Conservation (phyloP, 2,329 filamentous ascomycete genomes). For the Aspergillus sp. region DNA sequence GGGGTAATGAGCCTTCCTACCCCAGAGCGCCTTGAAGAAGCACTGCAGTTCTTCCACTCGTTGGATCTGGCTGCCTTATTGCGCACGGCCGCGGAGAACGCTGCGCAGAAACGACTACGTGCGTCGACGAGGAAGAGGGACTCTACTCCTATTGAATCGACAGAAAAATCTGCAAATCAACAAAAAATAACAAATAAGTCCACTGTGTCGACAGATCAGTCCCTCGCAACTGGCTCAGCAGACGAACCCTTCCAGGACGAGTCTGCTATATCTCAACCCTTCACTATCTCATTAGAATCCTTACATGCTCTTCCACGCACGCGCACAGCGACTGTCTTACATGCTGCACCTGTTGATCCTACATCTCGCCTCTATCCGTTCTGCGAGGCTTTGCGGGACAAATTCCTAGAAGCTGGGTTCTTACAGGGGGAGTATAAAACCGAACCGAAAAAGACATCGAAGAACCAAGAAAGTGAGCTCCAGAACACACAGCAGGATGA, state of each 20-base stretch:
- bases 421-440: constrained; percentile 31
- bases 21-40: constrained; percentile 49
- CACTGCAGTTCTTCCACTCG: constrained; percentile 44
- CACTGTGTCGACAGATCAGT: not conserved
- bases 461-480: not conserved
- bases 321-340: constrained; percentile 39
- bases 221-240: not conserved
- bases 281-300: constrained; percentile 47
- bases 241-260: not conserved
- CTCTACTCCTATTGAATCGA: not conserved
- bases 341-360: constrained; percentile 40
- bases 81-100: constrained; percentile 32
- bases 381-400: constrained; percentile 39
- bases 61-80: constrained; percentile 47
- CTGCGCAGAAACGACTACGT: constrained; percentile 5
- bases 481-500: not conserved
- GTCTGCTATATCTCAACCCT: constrained; percentile 19
- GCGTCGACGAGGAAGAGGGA: not conserved
- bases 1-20: constrained; percentile 76
- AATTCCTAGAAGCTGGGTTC: constrained; percentile 46
- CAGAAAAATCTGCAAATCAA: not conserved
- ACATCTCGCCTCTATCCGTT: constrained; percentile 44
- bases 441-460: not conserved
- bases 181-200: not conserved
- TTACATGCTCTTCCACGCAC: constrained; percentile 38